phyloP scores from a whole-genome alignment of 108 stramenopile species.

The Heterococcus sp. region DNA sequence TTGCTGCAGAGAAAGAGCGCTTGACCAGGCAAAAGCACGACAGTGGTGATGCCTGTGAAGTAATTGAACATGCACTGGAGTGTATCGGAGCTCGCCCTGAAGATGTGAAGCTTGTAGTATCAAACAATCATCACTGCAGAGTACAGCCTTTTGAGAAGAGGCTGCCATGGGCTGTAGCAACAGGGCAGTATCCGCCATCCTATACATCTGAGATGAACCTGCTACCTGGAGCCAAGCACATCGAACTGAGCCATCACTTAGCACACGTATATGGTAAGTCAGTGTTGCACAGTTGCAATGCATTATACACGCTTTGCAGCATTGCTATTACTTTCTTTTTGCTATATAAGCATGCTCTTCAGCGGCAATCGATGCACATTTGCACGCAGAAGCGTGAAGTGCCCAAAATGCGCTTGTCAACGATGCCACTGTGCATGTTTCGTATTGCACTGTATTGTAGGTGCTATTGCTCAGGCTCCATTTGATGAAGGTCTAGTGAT shows the following conservation, averaged over 20 bases:
- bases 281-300: too few species aligned
- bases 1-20: constrained; percentile 83
- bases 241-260: constrained; percentile 86
- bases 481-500: constrained; percentile 69
- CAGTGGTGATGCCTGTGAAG: constrained; percentile 72
- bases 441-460: too few species aligned
- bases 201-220: constrained; percentile 4
- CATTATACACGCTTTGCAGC: too few species aligned
- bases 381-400: too few species aligned
- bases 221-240: constrained; percentile 12
- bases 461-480: constrained; percentile 57
- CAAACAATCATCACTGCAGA: constrained; percentile 91
- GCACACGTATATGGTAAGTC: constrained; percentile 81
- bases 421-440: too few species aligned
- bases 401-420: too few species aligned
- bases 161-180: background rate
- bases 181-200: background rate
- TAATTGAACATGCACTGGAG: constrained; percentile 76
- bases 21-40: constrained; percentile 78
- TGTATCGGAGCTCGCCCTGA: constrained; percentile 69
- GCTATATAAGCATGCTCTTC: too few species aligned
- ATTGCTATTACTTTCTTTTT: too few species aligned
- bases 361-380: too few species aligned
- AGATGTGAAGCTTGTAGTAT: constrained; percentile 71
- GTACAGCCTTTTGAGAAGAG: constrained; percentile 70